Evolutionary conservation across 306 rosid species (phyloP), one percentile per base, ranked within the genome.

Genomic region (Fagus sylvatica): DNA sequence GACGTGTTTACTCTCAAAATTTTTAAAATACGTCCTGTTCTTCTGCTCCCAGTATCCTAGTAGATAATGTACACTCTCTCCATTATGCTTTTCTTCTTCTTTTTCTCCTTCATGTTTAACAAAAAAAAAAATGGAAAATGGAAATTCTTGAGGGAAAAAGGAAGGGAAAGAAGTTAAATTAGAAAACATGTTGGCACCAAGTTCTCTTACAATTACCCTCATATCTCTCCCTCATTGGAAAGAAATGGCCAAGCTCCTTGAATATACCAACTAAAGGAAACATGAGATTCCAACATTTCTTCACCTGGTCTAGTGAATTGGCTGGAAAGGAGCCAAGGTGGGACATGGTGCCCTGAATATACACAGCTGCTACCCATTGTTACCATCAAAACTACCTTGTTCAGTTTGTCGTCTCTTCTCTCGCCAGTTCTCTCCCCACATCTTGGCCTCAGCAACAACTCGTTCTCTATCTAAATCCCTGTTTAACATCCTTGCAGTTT

Each of bases 401-500:
- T 81, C 87, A 69, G 82, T 84, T 82, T 88, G 91, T 54, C 93
- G 79, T 76, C 98, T 82, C 75, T 93, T 88, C 66, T 93, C 96
- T 72, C 98, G 88, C 94, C 84, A 89, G 81, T 93, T 93, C 87
- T 93, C 96, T 68, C 96, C 98, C 98, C 98, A 93, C 94, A 88
- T 85, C 87, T 91, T 93, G 37, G 98, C 98, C 84, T 93, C 98
- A 13, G 98, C 98, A 40, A 93, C 98, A 6, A 94, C 94, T 28
- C 98, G 91, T 80, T 93, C 94, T 82, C 97, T 88, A 37, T 89
- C 96, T 62, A 91, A 82, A 79, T 90, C 93, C 81, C 90, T 80
- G 87, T 86, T 86, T 74, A 87, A 74, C 78, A 93, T 91, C 81
- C 90, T 82, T 9, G 88, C 96, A 4, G 91, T 88, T 84, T 93